Evolutionary conservation across 805 yeast species (phyloP), one percentile per base, ranked within the genome.

Genomic region (Starmerella ratchasimensis): DNA sequence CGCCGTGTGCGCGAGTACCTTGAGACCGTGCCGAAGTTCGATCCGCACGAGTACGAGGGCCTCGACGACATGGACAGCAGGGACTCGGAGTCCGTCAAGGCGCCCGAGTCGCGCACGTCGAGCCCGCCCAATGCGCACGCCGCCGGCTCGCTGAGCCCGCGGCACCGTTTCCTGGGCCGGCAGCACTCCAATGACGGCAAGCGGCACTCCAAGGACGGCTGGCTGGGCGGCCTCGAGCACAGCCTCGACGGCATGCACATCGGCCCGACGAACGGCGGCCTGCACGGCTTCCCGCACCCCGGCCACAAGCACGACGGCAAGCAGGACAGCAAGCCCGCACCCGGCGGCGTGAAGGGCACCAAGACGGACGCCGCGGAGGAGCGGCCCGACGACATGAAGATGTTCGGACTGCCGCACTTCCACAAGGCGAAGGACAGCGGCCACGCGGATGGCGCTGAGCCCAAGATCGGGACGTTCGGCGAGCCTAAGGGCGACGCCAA

Each of bases 61-160:
- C 20, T 10, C 20, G 14, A 7, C 20, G 14, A 14, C 18, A 23
- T 25, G 24, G 18, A 11, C 33, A 27, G 19, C 36, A 11, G 14
- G 18, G 20, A 15, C 20, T 9, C 3, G 31, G 23, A 11, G 26
- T 16, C 23, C 23, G 27, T 7, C 14, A 19, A 8, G 28, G 28
- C 26, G 28, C 17, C 29, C 16, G 25, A 26, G 14, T 4, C 14
- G 4, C 28, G 34, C 27, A 40, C 46, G 11, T 26, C 37, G 9
- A 26, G 37, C 14, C 46, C 37, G 32, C 46, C 46, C 6, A 37
- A 30, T 28, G 19, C 36, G 9, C 36, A 35, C 11, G 46, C 46
- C 1, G 39, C 37, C 10, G 42, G 35, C 20, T 23, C 43, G n/a
- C 28, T 43, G 11, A 35, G 39, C 14, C 45, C 44, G 11, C 37